Percentiles rank a stretch among this genome's conserved stretches.
These are phyloP conservation scores for Colletotrichum melonis DNA, from an alignment of 2,329 filamentous ascomycete genomes.

Conservation along the genomic window DNA sequence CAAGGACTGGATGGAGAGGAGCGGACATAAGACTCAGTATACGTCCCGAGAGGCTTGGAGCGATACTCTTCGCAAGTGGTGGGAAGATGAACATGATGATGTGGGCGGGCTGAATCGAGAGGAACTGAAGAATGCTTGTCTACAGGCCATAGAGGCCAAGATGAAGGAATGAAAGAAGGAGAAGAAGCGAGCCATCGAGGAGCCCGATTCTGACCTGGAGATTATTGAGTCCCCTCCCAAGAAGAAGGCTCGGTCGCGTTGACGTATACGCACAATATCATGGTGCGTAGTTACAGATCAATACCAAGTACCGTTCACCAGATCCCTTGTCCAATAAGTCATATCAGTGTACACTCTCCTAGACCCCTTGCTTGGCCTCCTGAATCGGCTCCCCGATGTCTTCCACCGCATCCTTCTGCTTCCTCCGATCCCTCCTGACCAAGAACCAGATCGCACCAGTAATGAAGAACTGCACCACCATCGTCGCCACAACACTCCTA, in stretches of 20 bases:
- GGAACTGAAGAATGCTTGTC: neutral
- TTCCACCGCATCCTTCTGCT: neutral
- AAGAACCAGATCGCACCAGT: constrained; percentile 22
- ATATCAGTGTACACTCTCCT: too few species aligned
- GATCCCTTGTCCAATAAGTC: neutral
- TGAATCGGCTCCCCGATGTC: neutral
- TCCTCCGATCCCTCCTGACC: constrained; percentile 15
- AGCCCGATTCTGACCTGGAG: neutral
- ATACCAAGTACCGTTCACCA: neutral
- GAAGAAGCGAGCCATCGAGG: neutral
- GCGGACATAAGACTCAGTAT: neutral
- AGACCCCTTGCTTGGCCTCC: neutral
- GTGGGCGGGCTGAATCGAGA: neutral
- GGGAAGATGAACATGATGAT: neutral
- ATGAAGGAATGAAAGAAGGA: neutral
- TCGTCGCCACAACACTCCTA: constrained; percentile 45
- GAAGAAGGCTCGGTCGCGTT: neutral
- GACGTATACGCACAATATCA: neutral
- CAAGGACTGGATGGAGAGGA: neutral
- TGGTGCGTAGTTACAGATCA: neutral
- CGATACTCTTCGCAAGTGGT: neutral
- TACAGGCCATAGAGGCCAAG: neutral
- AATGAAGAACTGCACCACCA: constrained; percentile 45
- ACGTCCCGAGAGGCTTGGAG: neutral
- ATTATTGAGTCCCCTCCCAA: neutral